Base-by-base conservation (phyloP, 2,329 filamentous ascomycete species). In the Arthroderma sp. region DNA sequence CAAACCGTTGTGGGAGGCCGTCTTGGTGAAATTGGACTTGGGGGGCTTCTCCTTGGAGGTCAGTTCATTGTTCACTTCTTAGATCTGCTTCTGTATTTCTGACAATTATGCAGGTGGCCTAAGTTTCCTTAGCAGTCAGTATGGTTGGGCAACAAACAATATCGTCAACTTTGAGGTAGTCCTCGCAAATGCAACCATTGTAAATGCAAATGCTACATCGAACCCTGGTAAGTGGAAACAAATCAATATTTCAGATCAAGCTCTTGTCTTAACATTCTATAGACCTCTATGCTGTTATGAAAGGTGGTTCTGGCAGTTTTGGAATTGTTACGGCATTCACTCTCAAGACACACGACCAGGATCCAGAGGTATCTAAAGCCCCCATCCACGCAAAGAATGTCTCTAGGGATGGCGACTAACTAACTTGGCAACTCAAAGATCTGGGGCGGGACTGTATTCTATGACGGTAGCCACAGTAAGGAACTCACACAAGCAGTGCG, bases 381-480 rank as follows among this genome's bases (percentile, higher is more conserved):
- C 49, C 15, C 31, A 11, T 21, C 9, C 37, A 23, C 23, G 59
- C 61, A 43, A 19, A 7, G 6, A 21, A 13, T 4, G 39, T 43
- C 6, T 19, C 4, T 43, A 43, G 17, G 1, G 4, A 43, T 43
- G 3, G 49, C 19, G 38, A 28, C 13, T 35, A 15, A n/a, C 31
- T 31, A 23, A 39, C 23, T n/a, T 55, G 59, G 44, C 13, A 37
- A 64, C 43, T 61, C 53, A 21, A 17, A 68, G 65, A 65, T 77
- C 54, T 78, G 77, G 76, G 76, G 75, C 54, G 76, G 76, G n/a
- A 73, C 73, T 63, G 69, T 73, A 31, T 61, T 77, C 49, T 76
- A 71, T 63, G 66, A 61, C 49, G 62, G 62, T 51, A 68, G 68
- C 63, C 66, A 70, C 63, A 71, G 73, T 4, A 64, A 70, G 4